Evolutionary conservation across 73 alveolate species (phyloP).

Genomic region (Stentor coeruleus): DNA sequence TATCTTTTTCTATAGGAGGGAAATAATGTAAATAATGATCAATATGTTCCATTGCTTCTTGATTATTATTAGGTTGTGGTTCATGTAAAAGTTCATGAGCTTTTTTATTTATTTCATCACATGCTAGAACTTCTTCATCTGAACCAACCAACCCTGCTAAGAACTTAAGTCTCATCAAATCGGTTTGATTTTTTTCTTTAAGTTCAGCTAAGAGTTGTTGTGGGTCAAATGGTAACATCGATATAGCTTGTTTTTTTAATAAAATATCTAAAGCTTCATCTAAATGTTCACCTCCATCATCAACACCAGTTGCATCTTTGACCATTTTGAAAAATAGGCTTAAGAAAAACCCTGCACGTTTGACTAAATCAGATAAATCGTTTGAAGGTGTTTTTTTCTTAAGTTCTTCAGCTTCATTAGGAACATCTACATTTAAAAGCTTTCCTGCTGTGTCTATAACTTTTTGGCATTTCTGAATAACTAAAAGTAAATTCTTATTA

Average conservation of each 20-base stretch:
- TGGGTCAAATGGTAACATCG: conserved; percentile 18
- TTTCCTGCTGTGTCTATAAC: not conserved
- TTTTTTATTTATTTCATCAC: not conserved
- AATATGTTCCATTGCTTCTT: not conserved
- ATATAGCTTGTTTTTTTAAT: not conserved
- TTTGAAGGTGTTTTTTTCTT: not conserved
- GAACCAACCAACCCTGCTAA: conserved; percentile 12
- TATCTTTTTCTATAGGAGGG: conserved; percentile 8
- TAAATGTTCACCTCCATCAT: not conserved
- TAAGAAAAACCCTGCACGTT: not conserved
- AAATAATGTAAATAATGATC: not conserved
- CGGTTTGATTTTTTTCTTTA: not conserved
- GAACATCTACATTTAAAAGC: not conserved
- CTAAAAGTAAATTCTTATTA: not conserved
- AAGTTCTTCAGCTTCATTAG: conserved; percentile 13
- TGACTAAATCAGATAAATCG: not conserved
- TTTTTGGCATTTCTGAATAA: not conserved
- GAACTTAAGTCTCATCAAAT: not conserved
- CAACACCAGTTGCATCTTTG: conserved; percentile 7
- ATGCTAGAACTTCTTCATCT: not conserved
- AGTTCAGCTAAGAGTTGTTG: not conserved
- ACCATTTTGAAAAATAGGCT: conserved; percentile 7
- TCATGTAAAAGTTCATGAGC: not conserved
- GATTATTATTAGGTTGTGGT: not conserved
- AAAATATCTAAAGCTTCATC: conserved; percentile 6